phyloP scores from a whole-genome alignment of 352 stramenopile species.

The Globisporangium abappressorium region DNA sequence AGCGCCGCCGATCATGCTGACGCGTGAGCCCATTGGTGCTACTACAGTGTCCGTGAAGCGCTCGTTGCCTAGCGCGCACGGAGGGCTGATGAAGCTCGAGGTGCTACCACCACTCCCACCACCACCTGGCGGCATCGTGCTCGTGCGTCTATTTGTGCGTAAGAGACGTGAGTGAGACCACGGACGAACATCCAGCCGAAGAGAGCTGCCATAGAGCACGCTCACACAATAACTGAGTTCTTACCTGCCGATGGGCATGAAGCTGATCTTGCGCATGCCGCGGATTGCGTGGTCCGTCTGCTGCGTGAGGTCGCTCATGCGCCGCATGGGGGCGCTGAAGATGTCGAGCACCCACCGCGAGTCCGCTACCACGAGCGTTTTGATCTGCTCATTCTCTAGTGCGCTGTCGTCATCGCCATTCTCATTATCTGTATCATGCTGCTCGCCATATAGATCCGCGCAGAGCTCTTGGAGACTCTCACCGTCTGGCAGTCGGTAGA shows the following conservation, averaged over 20 bases:
- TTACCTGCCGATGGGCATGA: slow-evolving; percentile 16
- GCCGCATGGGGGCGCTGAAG: slow-evolving; percentile 54
- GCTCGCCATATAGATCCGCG: neutral
- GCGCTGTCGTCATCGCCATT: neutral
- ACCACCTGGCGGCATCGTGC: slow-evolving; percentile 10
- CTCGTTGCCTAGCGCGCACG: slow-evolving; percentile 37
- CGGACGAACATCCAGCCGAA: slow-evolving; percentile 2
- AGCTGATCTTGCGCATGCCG: slow-evolving; percentile 36
- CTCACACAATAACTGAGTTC: neutral
- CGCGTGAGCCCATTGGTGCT: neutral
- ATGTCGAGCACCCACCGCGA: slow-evolving; percentile 82
- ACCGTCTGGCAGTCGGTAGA: slow-evolving; percentile 56
- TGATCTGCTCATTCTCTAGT: slow-evolving; percentile 15
- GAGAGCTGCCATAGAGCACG: neutral
- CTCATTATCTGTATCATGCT: slow-evolving; percentile 3
- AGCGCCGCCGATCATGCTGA: neutral
- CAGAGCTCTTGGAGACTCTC: slow-evolving; percentile 32
- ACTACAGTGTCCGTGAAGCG: neutral
- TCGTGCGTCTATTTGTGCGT: slow-evolving; percentile 21
- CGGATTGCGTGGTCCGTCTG: slow-evolving; percentile 60
- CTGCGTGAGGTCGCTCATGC: slow-evolving; percentile 44
- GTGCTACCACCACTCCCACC: neutral
- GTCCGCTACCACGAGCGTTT: slow-evolving; percentile 25
- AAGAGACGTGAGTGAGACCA: slow-evolving; percentile 3
- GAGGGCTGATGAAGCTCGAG: slow-evolving; percentile 10